These are phyloP conservation scores for Ogataea pilisensis DNA, from an alignment of 805 yeast genomes.

Conservation along the genomic window DNA sequence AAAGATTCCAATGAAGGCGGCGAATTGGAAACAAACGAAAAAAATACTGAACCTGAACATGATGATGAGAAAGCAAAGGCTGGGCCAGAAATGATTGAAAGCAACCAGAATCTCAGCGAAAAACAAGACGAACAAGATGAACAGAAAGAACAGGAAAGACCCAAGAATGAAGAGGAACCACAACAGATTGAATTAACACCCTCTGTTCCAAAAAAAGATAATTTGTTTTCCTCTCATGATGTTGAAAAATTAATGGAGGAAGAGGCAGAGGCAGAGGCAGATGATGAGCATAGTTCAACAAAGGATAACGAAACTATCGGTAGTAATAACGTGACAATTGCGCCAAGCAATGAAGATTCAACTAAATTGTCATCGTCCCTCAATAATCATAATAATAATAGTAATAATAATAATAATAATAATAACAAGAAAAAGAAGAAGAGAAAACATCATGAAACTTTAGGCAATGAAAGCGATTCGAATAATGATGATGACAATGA, in stretches of 20 bases:
- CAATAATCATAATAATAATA: constrained; percentile 10
- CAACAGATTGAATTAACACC: no score
- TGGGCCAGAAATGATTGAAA: no score
- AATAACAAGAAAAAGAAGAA: constrained; percentile 9
- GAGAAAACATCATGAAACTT: constrained; percentile 5
- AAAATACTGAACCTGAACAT: no score
- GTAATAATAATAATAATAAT: not conserved
- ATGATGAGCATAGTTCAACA: constrained; percentile 20
- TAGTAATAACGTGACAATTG: no score
- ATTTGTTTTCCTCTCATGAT: constrained; percentile 17
- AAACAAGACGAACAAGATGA: no score
- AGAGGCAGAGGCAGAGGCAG: constrained; percentile 31
- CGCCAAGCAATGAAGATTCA: no score
- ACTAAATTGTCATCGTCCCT: constrained; percentile 4
- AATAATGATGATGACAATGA: constrained; percentile 1
- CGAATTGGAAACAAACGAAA: no score
- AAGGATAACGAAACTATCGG: constrained; percentile 2
- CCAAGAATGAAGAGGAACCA: no score
- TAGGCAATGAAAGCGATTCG: constrained; percentile 1
- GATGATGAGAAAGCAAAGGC: no score
- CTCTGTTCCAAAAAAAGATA: constrained; percentile 8
- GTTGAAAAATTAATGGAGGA: constrained; percentile 25
- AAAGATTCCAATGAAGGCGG: no score
- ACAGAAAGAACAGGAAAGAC: no score
- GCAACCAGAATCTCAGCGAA: no score